Percentiles rank a stretch among this genome's conserved stretches.
Evolutionary conservation across 257 asterid species (phyloP).

Genomic region (Przewalskia tangutica): DNA sequence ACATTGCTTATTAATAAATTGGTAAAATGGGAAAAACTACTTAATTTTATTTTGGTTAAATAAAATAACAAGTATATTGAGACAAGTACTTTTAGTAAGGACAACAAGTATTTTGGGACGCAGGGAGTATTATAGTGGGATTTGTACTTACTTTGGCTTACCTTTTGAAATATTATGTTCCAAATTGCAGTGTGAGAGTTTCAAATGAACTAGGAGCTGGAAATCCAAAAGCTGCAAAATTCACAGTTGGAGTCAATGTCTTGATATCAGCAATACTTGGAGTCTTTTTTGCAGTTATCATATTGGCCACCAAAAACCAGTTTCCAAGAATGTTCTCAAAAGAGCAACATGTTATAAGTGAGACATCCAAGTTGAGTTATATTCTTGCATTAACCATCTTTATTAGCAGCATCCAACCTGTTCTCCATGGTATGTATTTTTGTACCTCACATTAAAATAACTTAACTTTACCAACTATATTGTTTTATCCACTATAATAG

Average conservation of each 20-base stretch:
- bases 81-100: too few species aligned
- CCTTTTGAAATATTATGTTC: background rate
- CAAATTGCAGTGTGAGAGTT: constrained; percentile 26
- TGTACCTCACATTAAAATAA: background rate
- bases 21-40: too few species aligned
- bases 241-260: constrained; percentile 17
- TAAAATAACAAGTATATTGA: too few species aligned
- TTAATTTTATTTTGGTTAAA: too few species aligned
- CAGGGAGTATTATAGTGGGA: background rate
- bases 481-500: background rate
- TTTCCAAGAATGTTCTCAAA: constrained; percentile 21
- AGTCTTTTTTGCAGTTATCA: constrained; percentile 8
- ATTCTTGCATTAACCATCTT: constrained; percentile 23
- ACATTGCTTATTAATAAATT: too few species aligned
- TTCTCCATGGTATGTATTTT: constrained; percentile 19
- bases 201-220: constrained; percentile 36
- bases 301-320: constrained; percentile 11
- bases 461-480: background rate
- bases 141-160: background rate
- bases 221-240: constrained; percentile 22
- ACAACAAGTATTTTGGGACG: too few species aligned
- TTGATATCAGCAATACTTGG: constrained; percentile 22
- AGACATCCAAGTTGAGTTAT: constrained; percentile 18
- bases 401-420: constrained; percentile 24
- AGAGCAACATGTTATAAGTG: constrained; percentile 8